Conservation (phyloP, 2,329 filamentous ascomycete genomes). For the Aschersonia sp. region DNA sequence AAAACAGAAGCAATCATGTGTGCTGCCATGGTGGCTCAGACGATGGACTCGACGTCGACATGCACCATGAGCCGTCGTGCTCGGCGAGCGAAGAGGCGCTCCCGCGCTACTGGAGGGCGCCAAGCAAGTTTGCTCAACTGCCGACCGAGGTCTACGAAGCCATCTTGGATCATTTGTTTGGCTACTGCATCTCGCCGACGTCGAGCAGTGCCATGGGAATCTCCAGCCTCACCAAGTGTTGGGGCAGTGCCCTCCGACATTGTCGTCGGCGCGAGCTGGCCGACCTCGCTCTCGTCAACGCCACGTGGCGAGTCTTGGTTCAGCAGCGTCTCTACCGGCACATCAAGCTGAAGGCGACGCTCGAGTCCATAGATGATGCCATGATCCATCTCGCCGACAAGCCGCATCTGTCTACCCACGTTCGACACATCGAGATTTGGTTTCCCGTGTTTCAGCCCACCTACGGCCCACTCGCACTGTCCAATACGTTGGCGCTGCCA, state of each 20-base stretch:
- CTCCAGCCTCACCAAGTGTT: conserved; percentile 39
- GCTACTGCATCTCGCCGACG: conserved; percentile 48
- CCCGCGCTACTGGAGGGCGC: conserved; percentile 6
- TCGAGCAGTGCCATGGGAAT: conserved; percentile 40
- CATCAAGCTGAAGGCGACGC: conserved; percentile 60
- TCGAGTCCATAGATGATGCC: conserved; percentile 44
- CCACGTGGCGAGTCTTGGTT: conserved; percentile 50
- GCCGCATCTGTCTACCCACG: conserved; percentile 44
- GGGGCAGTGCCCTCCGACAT: conserved; percentile 51
- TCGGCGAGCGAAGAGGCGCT: conserved; percentile 7
- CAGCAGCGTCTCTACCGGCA: conserved; percentile 62
- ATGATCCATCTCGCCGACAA: conserved; percentile 44
- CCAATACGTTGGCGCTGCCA: conserved; percentile 30
- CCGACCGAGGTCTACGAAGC: conserved; percentile 60
- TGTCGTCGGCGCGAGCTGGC: conserved; percentile 53
- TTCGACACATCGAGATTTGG: conserved; percentile 65
- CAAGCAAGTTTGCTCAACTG: conserved; percentile 32
- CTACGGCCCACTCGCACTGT: conserved; percentile 25
- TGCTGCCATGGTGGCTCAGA: conserved; percentile 13
- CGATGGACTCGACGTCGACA: conserved; percentile 6
- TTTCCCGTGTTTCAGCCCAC: conserved; percentile 58
- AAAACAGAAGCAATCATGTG: conserved; percentile 23
- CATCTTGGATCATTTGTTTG: conserved; percentile 58
- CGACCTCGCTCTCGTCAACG: conserved; percentile 46
- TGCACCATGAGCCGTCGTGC: conserved; percentile 5